A percentile compares a stretch with the other conserved stretches of the same genome.
These are phyloP conservation scores for Fusarium lateritium DNA, from an alignment of 2,329 filamentous ascomycete species.

Conservation along the genomic window DNA sequence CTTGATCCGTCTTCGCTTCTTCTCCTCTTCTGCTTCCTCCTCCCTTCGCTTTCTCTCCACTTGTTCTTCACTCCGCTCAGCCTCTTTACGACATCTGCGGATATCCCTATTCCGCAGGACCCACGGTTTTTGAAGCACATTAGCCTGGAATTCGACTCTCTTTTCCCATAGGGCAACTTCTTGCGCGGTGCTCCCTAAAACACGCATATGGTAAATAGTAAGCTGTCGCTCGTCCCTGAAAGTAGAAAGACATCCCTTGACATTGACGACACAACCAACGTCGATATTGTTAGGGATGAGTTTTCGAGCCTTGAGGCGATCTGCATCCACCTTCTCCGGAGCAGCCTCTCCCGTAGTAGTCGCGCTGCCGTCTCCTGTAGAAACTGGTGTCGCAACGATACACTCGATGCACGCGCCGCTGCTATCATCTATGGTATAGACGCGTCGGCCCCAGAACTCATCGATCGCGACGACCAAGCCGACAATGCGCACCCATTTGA, in stretches of 20 bases:
- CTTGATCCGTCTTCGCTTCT: constrained; percentile 47
- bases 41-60: constrained; percentile 45
- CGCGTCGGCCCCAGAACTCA: constrained; percentile 61
- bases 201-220: constrained; percentile 64
- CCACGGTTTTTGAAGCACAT: constrained; percentile 70
- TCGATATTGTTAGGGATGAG: constrained; percentile 56
- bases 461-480: constrained; percentile 78
- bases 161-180: constrained; percentile 74
- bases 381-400: constrained; percentile 30
- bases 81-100: constrained; percentile 64
- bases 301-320: constrained; percentile 1
- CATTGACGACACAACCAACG: constrained; percentile 69
- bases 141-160: constrained; percentile 62
- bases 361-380: constrained; percentile 8
- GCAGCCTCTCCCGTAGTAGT: constrained; percentile 8
- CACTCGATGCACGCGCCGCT: constrained; percentile 71
- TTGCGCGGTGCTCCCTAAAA: constrained; percentile 66
- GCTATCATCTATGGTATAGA: constrained; percentile 76
- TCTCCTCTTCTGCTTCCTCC: constrained; percentile 45
- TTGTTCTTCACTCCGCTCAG: constrained; percentile 54
- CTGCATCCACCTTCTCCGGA: constrained; percentile 17
- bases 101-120: constrained; percentile 65
- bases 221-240: constrained; percentile 68
- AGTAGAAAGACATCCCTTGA: constrained; percentile 66
- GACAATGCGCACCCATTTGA: constrained; percentile 80